Evolutionary conservation across 1,284 basidiomycete genomes (phyloP), one percentile per base, ranked within the genome.

Genomic region (Puccinia horiana): DNA sequence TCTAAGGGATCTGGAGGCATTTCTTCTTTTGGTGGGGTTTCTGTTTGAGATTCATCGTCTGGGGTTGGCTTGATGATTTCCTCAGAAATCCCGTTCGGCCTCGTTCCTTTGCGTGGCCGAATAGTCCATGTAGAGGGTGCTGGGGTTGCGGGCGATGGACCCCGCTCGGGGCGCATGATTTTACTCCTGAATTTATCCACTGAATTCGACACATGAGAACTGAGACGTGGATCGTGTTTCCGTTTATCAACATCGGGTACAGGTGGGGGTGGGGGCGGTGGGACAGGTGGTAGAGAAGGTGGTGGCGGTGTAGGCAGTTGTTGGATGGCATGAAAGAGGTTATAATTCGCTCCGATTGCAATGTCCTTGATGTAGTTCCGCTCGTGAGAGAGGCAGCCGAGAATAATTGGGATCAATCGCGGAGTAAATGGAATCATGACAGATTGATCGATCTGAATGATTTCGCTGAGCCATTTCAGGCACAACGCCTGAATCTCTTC

Each of bases 371-470:
- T 98, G 88, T 93, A 93, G 0, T 92, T 89, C 76, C 92, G 92
- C 85, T 95, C 93, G 84, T 96, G 95, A 0, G 97, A 95, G 49
- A 99, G 91, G 86, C 95, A 97, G 0, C 95, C 95, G 20, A 99
- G 90, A 83, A 99, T 93, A 20, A 94, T 94, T 8, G 93, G 92
- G 69, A 99, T 93, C 58, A 99, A 91, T 49, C 93, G 91, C 0
- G 97, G 95, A 0, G 95, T 96, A 86, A 98, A 98, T 1, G 94
- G 93, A 35, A 99, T 91, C 88, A 98, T 93, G 75, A 97, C 94
- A 85, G 94, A 93, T 83, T 93, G 92, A 8, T 93, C 93, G 84
- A 98, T 95, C 63, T 90, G 90, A 26, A 99, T 88, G 87, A 99
- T 95, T 83, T 96, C 94, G 26, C 94, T 91, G 44, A 99, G 90